phyloP scores from a whole-genome alignment of 208 protist genomes.

The Histomonas meleagridis region DNA sequence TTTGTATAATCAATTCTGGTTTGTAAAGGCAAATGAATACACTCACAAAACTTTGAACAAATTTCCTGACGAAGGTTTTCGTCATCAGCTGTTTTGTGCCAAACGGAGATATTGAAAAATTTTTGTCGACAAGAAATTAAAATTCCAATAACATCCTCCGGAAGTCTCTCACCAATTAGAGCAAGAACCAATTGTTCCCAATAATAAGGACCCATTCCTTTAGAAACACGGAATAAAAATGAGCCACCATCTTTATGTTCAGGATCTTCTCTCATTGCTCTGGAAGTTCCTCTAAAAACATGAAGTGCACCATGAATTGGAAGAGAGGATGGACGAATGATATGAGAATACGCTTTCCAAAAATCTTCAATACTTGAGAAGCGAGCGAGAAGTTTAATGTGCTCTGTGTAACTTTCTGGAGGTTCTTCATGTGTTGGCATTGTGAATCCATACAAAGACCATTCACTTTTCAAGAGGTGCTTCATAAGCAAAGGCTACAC shows the following conservation, averaged over 20 bases:
- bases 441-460: neutral
- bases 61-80: too few relatives aligned
- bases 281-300: neutral
- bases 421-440: neutral
- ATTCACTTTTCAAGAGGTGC: neutral
- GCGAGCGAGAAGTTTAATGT: neutral
- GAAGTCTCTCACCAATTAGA: neutral
- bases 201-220: neutral
- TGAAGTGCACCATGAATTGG: neutral
- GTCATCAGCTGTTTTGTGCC: neutral
- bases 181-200: neutral
- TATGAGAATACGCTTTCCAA: neutral
- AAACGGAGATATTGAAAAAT: neutral
- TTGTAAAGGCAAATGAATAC: too few relatives aligned
- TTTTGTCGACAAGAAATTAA: neutral
- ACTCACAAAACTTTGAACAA: too few relatives aligned
- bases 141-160: neutral
- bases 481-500: too few relatives aligned
- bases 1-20: too few relatives aligned
- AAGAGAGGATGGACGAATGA: neutral
- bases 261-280: constrained; percentile 19
- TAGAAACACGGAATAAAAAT: neutral
- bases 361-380: neutral
- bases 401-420: neutral
- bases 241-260: neutral